Evolutionary conservation across 768 basidiomycete species (phyloP).

Genomic region (Pleurotus djamor): DNA sequence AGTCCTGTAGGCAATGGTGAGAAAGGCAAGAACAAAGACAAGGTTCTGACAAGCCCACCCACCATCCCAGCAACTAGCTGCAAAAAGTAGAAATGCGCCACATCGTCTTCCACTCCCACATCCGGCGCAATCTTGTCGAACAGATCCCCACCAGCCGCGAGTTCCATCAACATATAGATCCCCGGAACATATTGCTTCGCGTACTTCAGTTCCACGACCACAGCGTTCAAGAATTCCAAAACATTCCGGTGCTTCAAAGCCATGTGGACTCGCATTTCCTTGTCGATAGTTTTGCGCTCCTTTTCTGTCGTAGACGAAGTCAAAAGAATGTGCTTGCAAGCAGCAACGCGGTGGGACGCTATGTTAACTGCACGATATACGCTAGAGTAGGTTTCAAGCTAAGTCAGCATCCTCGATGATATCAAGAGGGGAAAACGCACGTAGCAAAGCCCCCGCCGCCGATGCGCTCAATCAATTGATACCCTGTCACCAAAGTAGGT

Average conservation of each 20-base stretch:
- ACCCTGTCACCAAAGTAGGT: conserved; percentile 42
- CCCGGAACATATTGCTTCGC: conserved; percentile 66
- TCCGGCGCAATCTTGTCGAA: conserved; percentile 99
- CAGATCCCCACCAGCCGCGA: conserved; percentile 91
- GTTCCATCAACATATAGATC: conserved; percentile 89
- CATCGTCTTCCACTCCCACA: conserved; percentile 79
- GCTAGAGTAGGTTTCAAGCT: conserved; percentile 32
- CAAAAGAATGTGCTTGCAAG: conserved; percentile 81
- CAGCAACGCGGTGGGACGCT: conserved; percentile 64
- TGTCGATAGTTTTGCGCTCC: conserved; percentile 80
- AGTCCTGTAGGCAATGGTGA: conserved; percentile 68
- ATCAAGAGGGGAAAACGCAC: conserved; percentile 36
- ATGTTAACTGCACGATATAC: conserved; percentile 84
- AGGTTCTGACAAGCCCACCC: no score
- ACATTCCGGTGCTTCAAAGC: conserved; percentile 78
- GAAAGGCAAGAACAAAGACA: no score
- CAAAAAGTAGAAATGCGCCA: conserved; percentile 88
- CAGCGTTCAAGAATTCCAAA: conserved; percentile 80
- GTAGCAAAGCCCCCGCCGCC: conserved; percentile 89
- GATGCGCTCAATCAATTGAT: conserved; percentile 67
- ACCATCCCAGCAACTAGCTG: conserved; percentile 87
- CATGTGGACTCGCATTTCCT: conserved; percentile 89
- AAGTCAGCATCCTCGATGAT: neutral
- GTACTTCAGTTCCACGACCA: conserved; percentile 67
- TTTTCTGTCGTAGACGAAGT: conserved; percentile 61